Evolutionary conservation across 164 flowering plant genomes (phyloP).

Genomic region (Pachysandra terminalis): DNA sequence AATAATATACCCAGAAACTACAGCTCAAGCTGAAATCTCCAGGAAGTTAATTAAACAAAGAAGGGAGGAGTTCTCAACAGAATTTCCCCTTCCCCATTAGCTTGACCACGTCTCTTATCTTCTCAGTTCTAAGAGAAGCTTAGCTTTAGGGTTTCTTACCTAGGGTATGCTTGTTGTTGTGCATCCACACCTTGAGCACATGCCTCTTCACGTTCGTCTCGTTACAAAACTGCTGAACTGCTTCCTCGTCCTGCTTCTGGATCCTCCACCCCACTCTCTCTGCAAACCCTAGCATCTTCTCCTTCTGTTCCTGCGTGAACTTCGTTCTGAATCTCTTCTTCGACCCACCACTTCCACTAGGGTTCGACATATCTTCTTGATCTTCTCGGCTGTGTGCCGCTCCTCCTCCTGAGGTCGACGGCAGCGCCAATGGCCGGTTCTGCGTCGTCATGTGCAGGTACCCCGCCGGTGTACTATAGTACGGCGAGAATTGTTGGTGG

Average conservation of each 20-base stretch:
- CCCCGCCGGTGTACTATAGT: slow-evolving; percentile 46
- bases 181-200: slow-evolving; percentile 89
- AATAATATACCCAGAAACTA: slow-evolving; percentile 9
- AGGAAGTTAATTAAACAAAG: slow-evolving; percentile 9
- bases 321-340: slow-evolving; percentile 65
- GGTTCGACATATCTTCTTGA: slow-evolving; percentile 49
- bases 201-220: slow-evolving; percentile 50
- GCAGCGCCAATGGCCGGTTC: slow-evolving; percentile 36
- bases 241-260: slow-evolving; percentile 67
- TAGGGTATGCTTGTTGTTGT: slow-evolving; percentile 76
- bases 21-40: background rate
- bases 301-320: slow-evolving; percentile 72
- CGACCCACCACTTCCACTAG: slow-evolving; percentile 48
- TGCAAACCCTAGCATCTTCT: slow-evolving; percentile 64
- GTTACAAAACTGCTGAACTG: slow-evolving; percentile 57
- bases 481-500: slow-evolving; percentile 40
- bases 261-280: slow-evolving; percentile 75
- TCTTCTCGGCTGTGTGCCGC: slow-evolving; percentile 42
- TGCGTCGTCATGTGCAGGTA: slow-evolving; percentile 40
- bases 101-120: slow-evolving; percentile 15
- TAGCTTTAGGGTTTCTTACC: slow-evolving; percentile 68
- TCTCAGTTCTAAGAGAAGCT: background rate
- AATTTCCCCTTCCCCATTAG: background rate
- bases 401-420: slow-evolving; percentile 34
- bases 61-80: background rate